A percentile compares a stretch with the other conserved stretches of the same genome.
Evolutionary conservation across 2,329 filamentous ascomycete species (phyloP).

Genomic region (Ascochyta clinopodiicola): DNA sequence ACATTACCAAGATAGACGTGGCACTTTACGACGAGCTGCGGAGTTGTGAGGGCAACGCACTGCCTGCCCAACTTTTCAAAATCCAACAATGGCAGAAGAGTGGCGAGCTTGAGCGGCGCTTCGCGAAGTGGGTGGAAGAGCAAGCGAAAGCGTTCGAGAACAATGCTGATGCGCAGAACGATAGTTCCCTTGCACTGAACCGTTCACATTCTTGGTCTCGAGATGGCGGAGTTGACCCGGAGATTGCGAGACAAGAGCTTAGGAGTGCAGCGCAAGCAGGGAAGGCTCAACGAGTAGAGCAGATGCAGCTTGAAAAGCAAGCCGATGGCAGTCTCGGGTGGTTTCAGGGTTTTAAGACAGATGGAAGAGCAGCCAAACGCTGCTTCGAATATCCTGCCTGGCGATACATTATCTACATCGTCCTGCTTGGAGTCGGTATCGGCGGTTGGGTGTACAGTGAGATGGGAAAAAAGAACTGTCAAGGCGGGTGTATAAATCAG

Average conservation of each 20-base stretch:
- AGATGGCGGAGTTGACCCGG: no score
- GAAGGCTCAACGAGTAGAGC: background rate
- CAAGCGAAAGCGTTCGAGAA: background rate
- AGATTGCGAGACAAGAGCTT: no score
- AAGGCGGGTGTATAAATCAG: background rate
- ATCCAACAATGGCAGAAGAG: background rate
- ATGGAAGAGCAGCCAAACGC: background rate
- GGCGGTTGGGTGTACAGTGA: background rate
- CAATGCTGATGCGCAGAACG: background rate
- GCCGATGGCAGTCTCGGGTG: background rate
- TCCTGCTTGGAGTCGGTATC: background rate
- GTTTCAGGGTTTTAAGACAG: background rate
- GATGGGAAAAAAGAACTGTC: background rate
- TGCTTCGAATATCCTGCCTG: background rate
- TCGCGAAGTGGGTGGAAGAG: background rate
- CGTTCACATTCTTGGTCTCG: no score
- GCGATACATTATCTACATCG: slow-evolving; percentile 1
- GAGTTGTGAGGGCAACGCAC: background rate
- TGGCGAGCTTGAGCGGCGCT: slow-evolving; percentile 6
- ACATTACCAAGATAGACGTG: background rate
- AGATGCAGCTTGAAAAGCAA: background rate
- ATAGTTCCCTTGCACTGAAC: no score
- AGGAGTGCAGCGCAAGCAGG: no score
- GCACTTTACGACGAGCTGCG: background rate
- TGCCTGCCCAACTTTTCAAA: background rate